phyloP scores from a whole-genome alignment of 2,329 filamentous ascomycete genomes.

The Botryotinia globosa region DNA sequence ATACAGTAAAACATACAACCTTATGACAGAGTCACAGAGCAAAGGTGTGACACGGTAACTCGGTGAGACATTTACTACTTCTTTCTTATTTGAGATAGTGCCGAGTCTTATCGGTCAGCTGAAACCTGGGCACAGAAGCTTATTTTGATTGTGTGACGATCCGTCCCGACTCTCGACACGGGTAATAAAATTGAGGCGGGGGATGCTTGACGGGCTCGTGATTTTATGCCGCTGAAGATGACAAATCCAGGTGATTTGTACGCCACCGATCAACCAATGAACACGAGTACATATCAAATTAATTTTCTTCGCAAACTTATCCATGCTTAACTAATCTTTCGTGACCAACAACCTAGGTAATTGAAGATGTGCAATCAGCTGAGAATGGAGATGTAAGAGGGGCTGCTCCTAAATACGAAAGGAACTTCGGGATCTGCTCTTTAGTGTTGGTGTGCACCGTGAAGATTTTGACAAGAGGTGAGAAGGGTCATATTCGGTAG shows the following conservation, averaged over 20 bases:
- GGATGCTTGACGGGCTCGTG: not conserved
- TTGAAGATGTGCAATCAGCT: not conserved
- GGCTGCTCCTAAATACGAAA: not conserved
- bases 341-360: not conserved
- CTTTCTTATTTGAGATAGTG: not conserved
- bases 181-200: not conserved
- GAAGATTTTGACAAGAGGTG: not conserved
- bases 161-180: not conserved
- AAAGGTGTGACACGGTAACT: not conserved
- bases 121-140: not conserved
- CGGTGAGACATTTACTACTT: not conserved
- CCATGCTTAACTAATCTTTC: too few relatives aligned
- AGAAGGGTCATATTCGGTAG: not conserved
- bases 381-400: not conserved
- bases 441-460: not conserved
- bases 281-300: not conserved
- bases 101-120: not conserved
- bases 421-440: not conserved
- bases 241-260: not conserved
- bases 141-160: not conserved
- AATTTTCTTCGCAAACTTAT: not conserved
- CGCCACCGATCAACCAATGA: not conserved
- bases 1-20: too few relatives aligned
- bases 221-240: not conserved
- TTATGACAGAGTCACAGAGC: not conserved